Evolutionary conservation across 257 asterid genomes (phyloP).

Genomic region (Buddleja alternifolia): DNA sequence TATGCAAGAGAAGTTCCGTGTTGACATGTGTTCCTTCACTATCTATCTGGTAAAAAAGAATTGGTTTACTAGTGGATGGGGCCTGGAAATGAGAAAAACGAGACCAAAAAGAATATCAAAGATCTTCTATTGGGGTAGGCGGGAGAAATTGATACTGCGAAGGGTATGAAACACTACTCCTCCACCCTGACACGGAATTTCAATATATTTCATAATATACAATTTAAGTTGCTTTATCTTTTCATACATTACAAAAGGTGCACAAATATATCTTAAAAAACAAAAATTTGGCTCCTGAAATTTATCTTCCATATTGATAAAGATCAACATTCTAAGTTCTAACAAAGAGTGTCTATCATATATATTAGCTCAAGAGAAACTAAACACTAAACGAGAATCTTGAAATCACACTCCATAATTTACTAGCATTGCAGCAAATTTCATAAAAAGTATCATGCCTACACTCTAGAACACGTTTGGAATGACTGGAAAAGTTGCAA

Average conservation of each 20-base stretch:
- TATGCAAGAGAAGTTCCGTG: not conserved
- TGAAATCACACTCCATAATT: not conserved
- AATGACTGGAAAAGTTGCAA: not conserved
- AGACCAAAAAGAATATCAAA: not conserved
- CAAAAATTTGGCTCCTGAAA: not conserved
- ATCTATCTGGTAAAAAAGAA: constrained; percentile 3
- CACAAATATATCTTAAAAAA: not conserved
- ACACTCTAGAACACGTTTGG: constrained; percentile 20
- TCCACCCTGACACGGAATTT: not conserved
- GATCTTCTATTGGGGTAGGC: not conserved
- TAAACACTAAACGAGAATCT: not conserved
- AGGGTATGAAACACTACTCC: not conserved
- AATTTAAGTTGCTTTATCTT: not conserved
- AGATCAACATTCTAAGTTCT: too few relatives aligned
- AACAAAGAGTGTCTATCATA: not conserved
- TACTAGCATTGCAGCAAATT: not conserved
- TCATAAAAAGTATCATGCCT: not conserved
- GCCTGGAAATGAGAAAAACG: not conserved
- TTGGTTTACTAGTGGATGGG: constrained; percentile 1
- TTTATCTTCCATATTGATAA: not conserved
- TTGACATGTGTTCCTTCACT: not conserved
- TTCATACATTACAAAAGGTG: not conserved
- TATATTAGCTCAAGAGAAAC: constrained; percentile 19
- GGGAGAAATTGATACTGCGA: not conserved
- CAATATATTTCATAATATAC: not conserved